Base-by-base conservation (phyloP, 1,139 yeast genomes). In the Pichia sp. region DNA sequence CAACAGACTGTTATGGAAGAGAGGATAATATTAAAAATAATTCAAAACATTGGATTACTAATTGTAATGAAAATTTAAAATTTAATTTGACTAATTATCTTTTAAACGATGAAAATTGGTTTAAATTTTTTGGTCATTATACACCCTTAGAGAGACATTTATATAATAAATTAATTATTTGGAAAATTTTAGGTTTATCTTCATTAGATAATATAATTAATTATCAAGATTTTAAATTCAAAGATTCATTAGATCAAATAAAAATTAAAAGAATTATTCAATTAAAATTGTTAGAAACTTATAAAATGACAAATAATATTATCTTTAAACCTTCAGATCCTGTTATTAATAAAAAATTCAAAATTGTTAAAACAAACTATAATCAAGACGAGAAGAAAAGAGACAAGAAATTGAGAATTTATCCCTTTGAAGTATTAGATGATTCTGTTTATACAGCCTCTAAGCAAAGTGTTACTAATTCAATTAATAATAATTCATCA, bases 361-460 rank as follows among this genome's bases (percentile, higher is more conserved):
- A 70, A 4, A 74, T 78, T 28, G 52, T 68, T 5, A 68, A 75
- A 32, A n/a, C 20, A 22, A 26, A 26, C 22, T 35, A 23, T 29
- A 23, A 10, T 12, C 6, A 24, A 7, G 56, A 39, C 67, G 60
- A 41, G 71, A 65, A 51, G 66, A 43, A 43, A 51, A 55, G 54
- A 37, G 54, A 50, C 33, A 56, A 55, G 20, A 53, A 51, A 31
- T 50, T 60, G n/a, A 48, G 74, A 52, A 70, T 76, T 1, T 82
- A 81, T 61, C 79, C 89, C 1, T 85, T 72, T 62, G 95, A 85
- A 55, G 76, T 84, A 5, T 76, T 84, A 53, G 95, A 85, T 60
- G 92, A 83, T 54, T 82, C 87, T 2, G 78, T 83, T 27, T 84
- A 84, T 59, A 74, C 83, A 2, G 50, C 58, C 35, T 52, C 55